phyloP scores from a whole-genome alignment of 441 rosid genomes.

The Raphanus hybrid region DNA sequence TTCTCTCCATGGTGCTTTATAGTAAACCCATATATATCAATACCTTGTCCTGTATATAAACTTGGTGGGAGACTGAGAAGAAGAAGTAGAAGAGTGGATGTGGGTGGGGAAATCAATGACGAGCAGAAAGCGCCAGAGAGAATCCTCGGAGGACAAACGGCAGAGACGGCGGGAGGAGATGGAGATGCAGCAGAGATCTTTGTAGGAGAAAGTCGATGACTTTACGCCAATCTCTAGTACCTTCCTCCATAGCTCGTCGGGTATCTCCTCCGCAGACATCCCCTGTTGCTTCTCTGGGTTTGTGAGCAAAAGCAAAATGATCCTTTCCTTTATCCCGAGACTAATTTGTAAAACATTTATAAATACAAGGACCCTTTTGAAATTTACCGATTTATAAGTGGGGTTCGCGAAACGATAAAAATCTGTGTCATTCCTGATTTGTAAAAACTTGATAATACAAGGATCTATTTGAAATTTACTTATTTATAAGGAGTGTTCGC shows the following conservation, averaged over 20 bases:
- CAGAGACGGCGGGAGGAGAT: too few species aligned
- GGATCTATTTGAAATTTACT: not conserved
- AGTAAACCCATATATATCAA: not conserved
- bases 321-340: not conserved
- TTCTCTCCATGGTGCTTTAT: not conserved
- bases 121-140: too few species aligned
- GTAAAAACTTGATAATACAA: not conserved
- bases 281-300: too few species aligned
- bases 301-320: not conserved
- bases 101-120: too few species aligned
- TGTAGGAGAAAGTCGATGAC: too few species aligned
- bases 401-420: too few species aligned
- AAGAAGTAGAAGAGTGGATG: slow-evolving; percentile 32
- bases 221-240: too few species aligned
- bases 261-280: too few species aligned
- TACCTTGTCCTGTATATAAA: slow-evolving; percentile 61
- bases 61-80: slow-evolving; percentile 48
- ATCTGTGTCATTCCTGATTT: not conserved
- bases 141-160: too few species aligned
- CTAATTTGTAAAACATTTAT: not conserved
- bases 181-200: too few species aligned
- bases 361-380: not conserved
- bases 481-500: not conserved
- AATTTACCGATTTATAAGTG: not conserved
- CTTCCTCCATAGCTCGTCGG: too few species aligned